These are phyloP conservation scores for Tillandsia leiboldiana DNA, from an alignment of 176 grass and related monocot genomes.

Conservation along the genomic window DNA sequence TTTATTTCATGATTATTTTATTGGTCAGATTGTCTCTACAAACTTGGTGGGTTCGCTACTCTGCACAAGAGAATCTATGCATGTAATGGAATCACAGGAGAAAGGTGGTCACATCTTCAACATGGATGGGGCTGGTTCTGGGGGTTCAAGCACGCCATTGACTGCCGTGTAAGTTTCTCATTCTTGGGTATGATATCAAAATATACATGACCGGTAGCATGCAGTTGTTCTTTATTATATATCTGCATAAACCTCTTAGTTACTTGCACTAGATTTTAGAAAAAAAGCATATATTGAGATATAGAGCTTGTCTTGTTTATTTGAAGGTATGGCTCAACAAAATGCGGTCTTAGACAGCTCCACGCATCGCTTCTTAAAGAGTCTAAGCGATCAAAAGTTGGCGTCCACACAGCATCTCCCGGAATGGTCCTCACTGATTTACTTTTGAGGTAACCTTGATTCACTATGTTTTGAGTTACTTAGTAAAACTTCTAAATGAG, in stretches of 20 bases:
- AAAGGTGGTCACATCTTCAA: constrained; percentile 92
- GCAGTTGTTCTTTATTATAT: too few species aligned
- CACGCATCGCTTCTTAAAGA: constrained; percentile 88
- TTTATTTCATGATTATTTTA: background rate
- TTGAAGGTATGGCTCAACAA: constrained; percentile 94
- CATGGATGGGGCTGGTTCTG: constrained; percentile 94
- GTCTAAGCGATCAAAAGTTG: constrained; percentile 84
- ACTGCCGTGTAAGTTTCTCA: constrained; percentile 81
- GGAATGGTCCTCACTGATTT: constrained; percentile 98
- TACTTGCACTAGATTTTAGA: too few species aligned
- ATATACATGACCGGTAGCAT: background rate
- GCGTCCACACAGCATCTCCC: constrained; percentile 92
- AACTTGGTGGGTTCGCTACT: constrained; percentile 88
- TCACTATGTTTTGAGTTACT: background rate
- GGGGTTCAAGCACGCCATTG: constrained; percentile 96
- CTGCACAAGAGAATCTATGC: constrained; percentile 96
- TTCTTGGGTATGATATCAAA: background rate
- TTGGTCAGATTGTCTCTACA: constrained; percentile 80
- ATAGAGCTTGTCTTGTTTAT: constrained; percentile 1
- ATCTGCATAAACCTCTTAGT: background rate
- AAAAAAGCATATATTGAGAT: too few species aligned
- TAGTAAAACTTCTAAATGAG: too few species aligned
- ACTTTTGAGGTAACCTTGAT: constrained; percentile 60
- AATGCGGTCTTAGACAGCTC: constrained; percentile 89
- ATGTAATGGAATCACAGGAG: constrained; percentile 63